Base-by-base conservation (phyloP, 805 yeast species). In the Candida argentea region DNA sequence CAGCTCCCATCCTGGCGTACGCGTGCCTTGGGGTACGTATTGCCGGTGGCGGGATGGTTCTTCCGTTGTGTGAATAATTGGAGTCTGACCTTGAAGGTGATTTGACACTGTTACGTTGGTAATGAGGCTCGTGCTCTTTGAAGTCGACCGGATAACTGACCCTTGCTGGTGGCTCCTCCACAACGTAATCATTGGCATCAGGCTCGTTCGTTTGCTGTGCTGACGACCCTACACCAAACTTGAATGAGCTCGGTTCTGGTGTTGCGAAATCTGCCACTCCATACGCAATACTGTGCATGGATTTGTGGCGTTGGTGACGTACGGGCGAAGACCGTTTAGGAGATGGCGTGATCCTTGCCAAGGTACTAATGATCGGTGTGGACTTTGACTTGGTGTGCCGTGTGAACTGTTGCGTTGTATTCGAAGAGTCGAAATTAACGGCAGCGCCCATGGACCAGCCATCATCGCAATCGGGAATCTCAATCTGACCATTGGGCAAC, bases 81-180 rank as follows among this genome's bases (percentile, higher is more conserved):
- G 20, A 7, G 7, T 18, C 20, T 8, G 9, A 8, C 20, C 10
- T 18, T 18, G 20, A 18, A 10, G 9, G 7, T 8, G 20, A 18
- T 18, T 7, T 8, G 10, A 18, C 20, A n/a, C n/a, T n/a, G n/a
- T n/a, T n/a, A n/a, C n/a, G n/a, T n/a, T n/a, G n/a, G n/a, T n/a
- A n/a, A n/a, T n/a, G n/a, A n/a, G n/a, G n/a, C n/a, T n/a, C n/a
- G n/a, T n/a, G n/a, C 15, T 52, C 62, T 26, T 52, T 56, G 44
- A 62, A 62, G 33, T 62, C 68, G 14, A 62, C 59, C 1, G 50
- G 57, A 39, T 62, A 62, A 12, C 42, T 32, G 4, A 62, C 54
- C 25, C 39, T 47, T 10, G 33, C 32, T 2, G 68, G 68, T 2
- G 67, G 65, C 27, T 57, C 65, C 4, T 50, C 55, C 7, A 61